Percentiles rank a stretch among this genome's conserved stretches.
Evolutionary conservation across 345 rosid genomes (phyloP).

Genomic region (Populus nigra): DNA sequence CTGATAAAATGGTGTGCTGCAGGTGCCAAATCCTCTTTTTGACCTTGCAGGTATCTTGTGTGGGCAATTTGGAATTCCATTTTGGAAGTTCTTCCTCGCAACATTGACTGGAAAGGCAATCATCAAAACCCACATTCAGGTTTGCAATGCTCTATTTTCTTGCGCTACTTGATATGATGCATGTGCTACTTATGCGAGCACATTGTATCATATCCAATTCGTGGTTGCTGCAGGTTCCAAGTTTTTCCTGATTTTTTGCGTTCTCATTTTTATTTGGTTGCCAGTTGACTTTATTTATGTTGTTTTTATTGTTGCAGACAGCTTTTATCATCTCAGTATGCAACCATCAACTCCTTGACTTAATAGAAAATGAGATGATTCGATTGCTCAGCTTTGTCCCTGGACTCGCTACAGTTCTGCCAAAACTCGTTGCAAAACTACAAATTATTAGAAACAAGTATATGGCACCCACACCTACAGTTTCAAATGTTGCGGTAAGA

Average conservation of each 20-base stretch:
- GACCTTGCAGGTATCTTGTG: constrained; percentile 99
- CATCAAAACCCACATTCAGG: constrained; percentile 96
- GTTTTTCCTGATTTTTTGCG: not conserved
- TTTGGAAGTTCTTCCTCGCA: constrained; percentile 83
- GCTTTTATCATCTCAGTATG: constrained; percentile 86
- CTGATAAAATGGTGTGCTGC: constrained; percentile 1
- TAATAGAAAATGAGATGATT: constrained; percentile 88
- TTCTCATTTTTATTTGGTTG: too few species aligned
- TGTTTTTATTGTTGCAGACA: constrained; percentile 48
- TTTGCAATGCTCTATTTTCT: constrained; percentile 17
- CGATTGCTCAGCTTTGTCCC: constrained; percentile 76
- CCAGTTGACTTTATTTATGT: too few species aligned
- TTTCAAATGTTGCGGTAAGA: constrained; percentile 55
- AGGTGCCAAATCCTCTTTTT: constrained; percentile 98
- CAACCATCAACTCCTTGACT: constrained; percentile 86
- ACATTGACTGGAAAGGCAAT: constrained; percentile 93
- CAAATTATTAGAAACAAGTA: constrained; percentile 61
- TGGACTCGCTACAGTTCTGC: constrained; percentile 58
- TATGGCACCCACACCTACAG: constrained; percentile 49
- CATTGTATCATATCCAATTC: not conserved
- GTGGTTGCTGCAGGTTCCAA: not conserved
- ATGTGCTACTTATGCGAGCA: not conserved
- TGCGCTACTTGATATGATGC: not conserved
- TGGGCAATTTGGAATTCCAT: constrained; percentile 88
- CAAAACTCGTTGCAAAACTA: constrained; percentile 55